phyloP scores from a whole-genome alignment of 768 basidiomycete species.

The Panellus pusillus region DNA sequence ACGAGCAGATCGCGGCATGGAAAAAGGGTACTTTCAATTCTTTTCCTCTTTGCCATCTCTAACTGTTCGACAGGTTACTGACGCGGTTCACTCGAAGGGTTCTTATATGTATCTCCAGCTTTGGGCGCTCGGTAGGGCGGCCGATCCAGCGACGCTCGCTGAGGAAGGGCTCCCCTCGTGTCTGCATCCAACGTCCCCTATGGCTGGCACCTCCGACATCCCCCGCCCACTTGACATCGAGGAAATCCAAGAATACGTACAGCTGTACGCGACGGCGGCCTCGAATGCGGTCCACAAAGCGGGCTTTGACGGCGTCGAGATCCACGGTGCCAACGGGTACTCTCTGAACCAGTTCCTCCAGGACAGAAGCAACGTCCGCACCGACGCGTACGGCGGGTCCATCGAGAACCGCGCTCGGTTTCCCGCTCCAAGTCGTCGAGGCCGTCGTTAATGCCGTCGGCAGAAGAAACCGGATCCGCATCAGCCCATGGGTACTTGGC shows the following conservation, averaged over 20 bases:
- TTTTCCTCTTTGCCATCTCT: not conserved
- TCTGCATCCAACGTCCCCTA: slow-evolving; percentile 27
- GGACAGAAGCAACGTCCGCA: slow-evolving; percentile 40
- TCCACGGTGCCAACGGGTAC: slow-evolving; percentile 34
- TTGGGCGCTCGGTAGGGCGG: slow-evolving; percentile 47
- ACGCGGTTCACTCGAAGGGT: slow-evolving; percentile 23
- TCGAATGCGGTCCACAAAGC: slow-evolving; percentile 43
- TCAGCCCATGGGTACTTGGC: slow-evolving; percentile 40
- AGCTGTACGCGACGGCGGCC: slow-evolving; percentile 45
- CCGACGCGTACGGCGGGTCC: slow-evolving; percentile 22
- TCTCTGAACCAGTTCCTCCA: slow-evolving; percentile 51
- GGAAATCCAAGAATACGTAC: slow-evolving; percentile 36
- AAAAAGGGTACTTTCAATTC: slow-evolving; percentile 32
- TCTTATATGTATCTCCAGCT: slow-evolving; percentile 46
- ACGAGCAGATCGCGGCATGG: slow-evolving; percentile 48
- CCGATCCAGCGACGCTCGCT: slow-evolving; percentile 24
- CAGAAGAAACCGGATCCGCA: slow-evolving; percentile 38
- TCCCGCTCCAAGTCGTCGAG: slow-evolving; percentile 44
- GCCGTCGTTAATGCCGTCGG: slow-evolving; percentile 47
- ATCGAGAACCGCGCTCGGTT: slow-evolving; percentile 48
- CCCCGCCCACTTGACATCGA: slow-evolving; percentile 30
- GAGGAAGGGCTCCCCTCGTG: slow-evolving; percentile 29
- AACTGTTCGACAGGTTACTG: slow-evolving; percentile 8
- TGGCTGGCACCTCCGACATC: slow-evolving; percentile 5
- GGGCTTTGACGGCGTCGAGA: slow-evolving; percentile 60